phyloP scores from a whole-genome alignment of 1,139 yeast genomes.

The Yamadazyma blattariae region DNA sequence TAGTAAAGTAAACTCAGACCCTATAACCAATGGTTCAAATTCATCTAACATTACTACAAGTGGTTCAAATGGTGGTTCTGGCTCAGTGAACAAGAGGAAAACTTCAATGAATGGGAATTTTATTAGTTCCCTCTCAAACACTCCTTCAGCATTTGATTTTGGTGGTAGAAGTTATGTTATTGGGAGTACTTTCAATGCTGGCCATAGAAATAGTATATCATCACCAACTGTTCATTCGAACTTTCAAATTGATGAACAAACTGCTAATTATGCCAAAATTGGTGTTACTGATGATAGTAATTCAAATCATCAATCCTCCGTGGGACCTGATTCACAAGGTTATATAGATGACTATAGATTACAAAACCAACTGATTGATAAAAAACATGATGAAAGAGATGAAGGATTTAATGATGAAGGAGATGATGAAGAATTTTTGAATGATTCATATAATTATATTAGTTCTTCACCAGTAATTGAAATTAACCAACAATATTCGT shows the following conservation, averaged over 20 bases:
- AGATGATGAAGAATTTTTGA: neutral
- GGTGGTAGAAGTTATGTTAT: conserved; percentile 46
- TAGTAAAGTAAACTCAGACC: too few relatives aligned
- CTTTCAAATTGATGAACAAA: conserved; percentile 56
- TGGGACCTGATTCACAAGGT: neutral
- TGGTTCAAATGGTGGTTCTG: neutral
- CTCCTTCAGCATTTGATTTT: conserved; percentile 34
- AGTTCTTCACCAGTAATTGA: conserved; percentile 28
- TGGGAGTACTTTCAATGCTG: conserved; percentile 11
- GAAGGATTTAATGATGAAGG: conserved; percentile 1
- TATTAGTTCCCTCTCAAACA: conserved; percentile 13
- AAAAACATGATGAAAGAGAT: neutral
- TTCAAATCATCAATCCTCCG: neutral
- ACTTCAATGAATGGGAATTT: conserved; percentile 3
- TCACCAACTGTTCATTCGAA: conserved; percentile 48
- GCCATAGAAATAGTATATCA: conserved; percentile 13
- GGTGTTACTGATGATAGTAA: conserved; percentile 53
- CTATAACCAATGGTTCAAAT: neutral
- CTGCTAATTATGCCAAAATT: conserved; percentile 60
- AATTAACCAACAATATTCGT: conserved; percentile 9
- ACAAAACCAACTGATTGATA: neutral
- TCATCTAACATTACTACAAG: neutral
- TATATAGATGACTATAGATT: neutral
- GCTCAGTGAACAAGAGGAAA: conserved; percentile 1
- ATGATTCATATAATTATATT: conserved; percentile 13